Evolutionary conservation across 164 flowering plant species (phyloP).

Genomic region (Vitis cinerea): DNA sequence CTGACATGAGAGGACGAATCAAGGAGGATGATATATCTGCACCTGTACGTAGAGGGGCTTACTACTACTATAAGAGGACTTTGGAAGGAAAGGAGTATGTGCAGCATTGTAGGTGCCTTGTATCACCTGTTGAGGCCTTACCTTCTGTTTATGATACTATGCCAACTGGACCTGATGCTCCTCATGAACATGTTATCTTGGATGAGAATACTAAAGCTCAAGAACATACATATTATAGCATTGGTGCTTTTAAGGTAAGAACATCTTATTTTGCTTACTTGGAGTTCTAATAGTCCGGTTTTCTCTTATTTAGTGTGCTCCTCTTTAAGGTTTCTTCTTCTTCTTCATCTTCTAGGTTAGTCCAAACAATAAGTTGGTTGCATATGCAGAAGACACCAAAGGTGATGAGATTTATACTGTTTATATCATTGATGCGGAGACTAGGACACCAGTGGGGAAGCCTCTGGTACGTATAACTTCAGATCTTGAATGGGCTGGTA

Average conservation of each 20-base stretch:
- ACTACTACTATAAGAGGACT: constrained; percentile 71
- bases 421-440: constrained; percentile 72
- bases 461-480: constrained; percentile 60
- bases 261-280: not conserved
- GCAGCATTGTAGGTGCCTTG: constrained; percentile 68
- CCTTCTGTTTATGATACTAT: constrained; percentile 67
- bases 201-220: constrained; percentile 84
- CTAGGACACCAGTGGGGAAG: constrained; percentile 45
- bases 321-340: constrained; percentile 4
- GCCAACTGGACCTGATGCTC: constrained; percentile 72
- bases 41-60: constrained; percentile 66
- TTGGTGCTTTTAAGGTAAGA: constrained; percentile 64
- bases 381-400: constrained; percentile 89
- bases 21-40: constrained; percentile 89
- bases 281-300: not conserved
- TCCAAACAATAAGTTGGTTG: constrained; percentile 79
- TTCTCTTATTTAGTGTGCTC: constrained; percentile 2
- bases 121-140: constrained; percentile 26
- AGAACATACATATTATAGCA: constrained; percentile 53
- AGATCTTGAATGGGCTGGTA: constrained; percentile 82
- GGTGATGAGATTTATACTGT: constrained; percentile 89
- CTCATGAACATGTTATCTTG: constrained; percentile 73
- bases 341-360: constrained; percentile 51
- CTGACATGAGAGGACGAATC: constrained; percentile 75
- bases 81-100: constrained; percentile 82